Evolutionary conservation across 176 grass and related monocot genomes (phyloP).

Genomic region (Secale cereale): DNA sequence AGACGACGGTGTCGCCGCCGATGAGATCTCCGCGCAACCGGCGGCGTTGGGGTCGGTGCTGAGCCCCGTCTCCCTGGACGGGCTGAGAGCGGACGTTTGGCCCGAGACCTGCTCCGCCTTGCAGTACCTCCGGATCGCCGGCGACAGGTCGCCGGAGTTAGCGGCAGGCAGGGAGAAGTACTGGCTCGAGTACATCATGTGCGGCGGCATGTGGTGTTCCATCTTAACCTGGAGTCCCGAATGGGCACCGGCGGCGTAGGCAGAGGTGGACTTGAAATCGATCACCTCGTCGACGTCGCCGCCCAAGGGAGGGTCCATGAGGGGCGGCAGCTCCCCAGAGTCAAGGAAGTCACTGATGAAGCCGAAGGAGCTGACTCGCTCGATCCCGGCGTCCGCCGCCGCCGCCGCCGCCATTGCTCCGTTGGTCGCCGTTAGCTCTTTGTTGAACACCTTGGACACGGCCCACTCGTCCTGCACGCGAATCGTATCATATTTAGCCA

Average conservation of each 20-base stretch:
- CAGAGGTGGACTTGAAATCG: constrained; percentile 44
- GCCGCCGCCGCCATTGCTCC: constrained; percentile 22
- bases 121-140: constrained; percentile 70
- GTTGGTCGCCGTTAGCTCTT: constrained; percentile 37
- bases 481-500: not conserved
- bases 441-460: constrained; percentile 84
- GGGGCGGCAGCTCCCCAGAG: constrained; percentile 49
- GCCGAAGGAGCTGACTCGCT: constrained; percentile 40
- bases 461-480: constrained; percentile 78
- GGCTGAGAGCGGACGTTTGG: constrained; percentile 51
- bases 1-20: constrained; percentile 39
- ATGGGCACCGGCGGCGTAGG: not conserved
- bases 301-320: constrained; percentile 45
- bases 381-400: constrained; percentile 16
- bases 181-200: constrained; percentile 28
- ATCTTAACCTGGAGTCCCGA: constrained; percentile 24
- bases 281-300: constrained; percentile 11
- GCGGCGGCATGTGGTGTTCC: constrained; percentile 26
- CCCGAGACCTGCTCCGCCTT: constrained; percentile 67
- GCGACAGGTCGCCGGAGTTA: constrained; percentile 20
- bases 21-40: constrained; percentile 66
- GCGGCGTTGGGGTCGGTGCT: constrained; percentile 43
- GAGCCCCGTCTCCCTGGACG: constrained; percentile 62
- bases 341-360: constrained; percentile 53
- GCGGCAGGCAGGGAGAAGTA: constrained; percentile 40